phyloP scores from a whole-genome alignment of 148 eudicot genomes.

The Vaccinium darrowii region DNA sequence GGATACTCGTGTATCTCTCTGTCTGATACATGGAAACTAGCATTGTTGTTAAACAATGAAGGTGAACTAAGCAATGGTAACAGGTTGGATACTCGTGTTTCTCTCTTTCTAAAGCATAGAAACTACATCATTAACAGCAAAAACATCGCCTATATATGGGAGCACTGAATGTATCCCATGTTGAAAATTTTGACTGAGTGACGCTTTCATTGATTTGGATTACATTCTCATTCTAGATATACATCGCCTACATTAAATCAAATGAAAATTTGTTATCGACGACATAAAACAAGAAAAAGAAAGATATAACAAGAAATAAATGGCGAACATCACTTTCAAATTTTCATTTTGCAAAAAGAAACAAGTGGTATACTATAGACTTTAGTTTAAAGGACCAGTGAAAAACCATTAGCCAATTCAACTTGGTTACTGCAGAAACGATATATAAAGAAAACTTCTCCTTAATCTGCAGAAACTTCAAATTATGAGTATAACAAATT shows the following conservation, averaged over 20 bases:
- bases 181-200: too few relatives aligned
- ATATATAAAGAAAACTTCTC: constrained; percentile 1
- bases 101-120: too few relatives aligned
- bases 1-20: not conserved
- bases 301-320: not conserved
- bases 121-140: too few relatives aligned
- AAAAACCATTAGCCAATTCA: not conserved
- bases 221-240: not conserved
- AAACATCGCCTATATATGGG: too few relatives aligned
- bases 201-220: not conserved
- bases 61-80: not conserved
- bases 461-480: not conserved
- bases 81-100: too few relatives aligned
- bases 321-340: not conserved
- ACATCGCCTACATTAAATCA: not conserved
- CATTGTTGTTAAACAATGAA: not conserved
- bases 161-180: too few relatives aligned
- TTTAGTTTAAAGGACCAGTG: not conserved
- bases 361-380: not conserved
- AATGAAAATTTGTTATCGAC: not conserved
- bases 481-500: not conserved
- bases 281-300: not conserved
- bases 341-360: not conserved
- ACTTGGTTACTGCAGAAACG: not conserved
- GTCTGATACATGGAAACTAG: not conserved